Conservation (phyloP, 225 moss, liverwort and hornwort species). For the Ulota crispa region DNA sequence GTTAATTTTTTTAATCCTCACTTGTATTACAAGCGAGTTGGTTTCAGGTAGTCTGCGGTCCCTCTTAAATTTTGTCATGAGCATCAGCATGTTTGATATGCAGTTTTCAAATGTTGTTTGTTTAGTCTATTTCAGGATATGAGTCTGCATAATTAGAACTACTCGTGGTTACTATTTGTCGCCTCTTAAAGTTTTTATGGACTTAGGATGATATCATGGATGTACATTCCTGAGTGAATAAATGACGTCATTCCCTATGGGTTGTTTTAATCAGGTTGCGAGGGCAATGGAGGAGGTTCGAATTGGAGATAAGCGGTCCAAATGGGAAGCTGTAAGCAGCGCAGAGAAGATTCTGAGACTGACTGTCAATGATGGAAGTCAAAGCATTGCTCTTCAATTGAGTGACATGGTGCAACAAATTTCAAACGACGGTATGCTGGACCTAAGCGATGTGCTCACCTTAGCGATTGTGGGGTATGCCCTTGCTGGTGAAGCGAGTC, state of each 20-base stretch:
- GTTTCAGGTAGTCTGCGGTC: background rate
- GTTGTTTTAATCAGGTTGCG: conserved; percentile 49
- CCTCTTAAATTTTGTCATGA: background rate
- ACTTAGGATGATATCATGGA: background rate
- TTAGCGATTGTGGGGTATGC: conserved; percentile 89
- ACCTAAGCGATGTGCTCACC: conserved; percentile 74
- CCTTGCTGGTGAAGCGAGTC: conserved; percentile 77
- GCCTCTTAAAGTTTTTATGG: conserved; percentile 1
- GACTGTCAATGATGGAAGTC: conserved; percentile 76
- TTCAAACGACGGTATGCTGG: conserved; percentile 58
- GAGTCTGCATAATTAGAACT: background rate
- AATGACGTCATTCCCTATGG: background rate
- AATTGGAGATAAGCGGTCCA: conserved; percentile 50
- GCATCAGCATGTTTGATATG: background rate
- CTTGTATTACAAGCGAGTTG: background rate
- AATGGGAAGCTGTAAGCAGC: conserved; percentile 82
- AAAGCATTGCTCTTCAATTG: conserved; percentile 85
- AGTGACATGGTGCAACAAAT: conserved; percentile 86
- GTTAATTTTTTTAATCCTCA: background rate
- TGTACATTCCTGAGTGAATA: background rate
- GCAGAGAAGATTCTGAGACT: conserved; percentile 85
- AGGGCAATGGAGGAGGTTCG: conserved; percentile 74
- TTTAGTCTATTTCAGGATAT: background rate
- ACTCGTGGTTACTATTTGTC: background rate
- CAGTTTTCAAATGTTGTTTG: background rate